Conservation (phyloP, 2,329 filamentous ascomycete genomes). For the Penicillium fuscoglaucum region DNA sequence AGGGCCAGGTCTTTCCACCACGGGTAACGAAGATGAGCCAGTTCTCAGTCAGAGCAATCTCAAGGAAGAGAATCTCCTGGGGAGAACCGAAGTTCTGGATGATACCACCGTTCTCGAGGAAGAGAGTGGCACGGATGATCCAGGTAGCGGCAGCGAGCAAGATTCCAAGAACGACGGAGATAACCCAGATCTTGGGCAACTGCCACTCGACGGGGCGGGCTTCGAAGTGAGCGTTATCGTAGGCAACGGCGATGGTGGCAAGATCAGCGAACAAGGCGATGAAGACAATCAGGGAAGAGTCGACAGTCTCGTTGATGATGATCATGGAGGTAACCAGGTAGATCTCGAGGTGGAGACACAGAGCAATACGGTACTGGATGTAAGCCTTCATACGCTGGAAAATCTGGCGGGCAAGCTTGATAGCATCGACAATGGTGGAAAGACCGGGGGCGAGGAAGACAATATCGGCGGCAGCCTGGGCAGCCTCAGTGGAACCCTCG, state of each 20-base stretch:
- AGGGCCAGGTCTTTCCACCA: slow-evolving; percentile 72
- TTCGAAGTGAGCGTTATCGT: slow-evolving; percentile 77
- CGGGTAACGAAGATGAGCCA: slow-evolving; percentile 97
- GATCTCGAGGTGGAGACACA: slow-evolving; percentile 72
- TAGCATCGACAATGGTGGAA: slow-evolving; percentile 69
- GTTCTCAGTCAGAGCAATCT: slow-evolving; percentile 90
- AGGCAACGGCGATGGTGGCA: slow-evolving; percentile 75
- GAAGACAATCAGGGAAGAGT: slow-evolving; percentile 73
- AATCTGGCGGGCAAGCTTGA: slow-evolving; percentile 73
- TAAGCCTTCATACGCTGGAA: slow-evolving; percentile 79
- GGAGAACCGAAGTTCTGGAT: slow-evolving; percentile 73
- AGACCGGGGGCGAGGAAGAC: slow-evolving; percentile 73
- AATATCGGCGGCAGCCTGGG: slow-evolving; percentile 71
- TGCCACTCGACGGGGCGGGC: slow-evolving; percentile 76
- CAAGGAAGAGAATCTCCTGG: slow-evolving; percentile 80
- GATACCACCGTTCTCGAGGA: slow-evolving; percentile 68
- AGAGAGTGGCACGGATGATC: slow-evolving; percentile 70
- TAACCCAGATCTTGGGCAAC: slow-evolving; percentile 78
- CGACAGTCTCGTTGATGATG: slow-evolving; percentile 75
- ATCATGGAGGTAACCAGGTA: slow-evolving; percentile 77
- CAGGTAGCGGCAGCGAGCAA: slow-evolving; percentile 70
- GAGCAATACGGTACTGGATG: slow-evolving; percentile 74
- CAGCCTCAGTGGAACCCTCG: slow-evolving; percentile 70
- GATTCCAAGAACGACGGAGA: slow-evolving; percentile 59
- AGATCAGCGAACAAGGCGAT: slow-evolving; percentile 77